Conservation (phyloP, 2,329 filamentous ascomycete species). For the Ophiocordyceps camponoti-floridani region DNA sequence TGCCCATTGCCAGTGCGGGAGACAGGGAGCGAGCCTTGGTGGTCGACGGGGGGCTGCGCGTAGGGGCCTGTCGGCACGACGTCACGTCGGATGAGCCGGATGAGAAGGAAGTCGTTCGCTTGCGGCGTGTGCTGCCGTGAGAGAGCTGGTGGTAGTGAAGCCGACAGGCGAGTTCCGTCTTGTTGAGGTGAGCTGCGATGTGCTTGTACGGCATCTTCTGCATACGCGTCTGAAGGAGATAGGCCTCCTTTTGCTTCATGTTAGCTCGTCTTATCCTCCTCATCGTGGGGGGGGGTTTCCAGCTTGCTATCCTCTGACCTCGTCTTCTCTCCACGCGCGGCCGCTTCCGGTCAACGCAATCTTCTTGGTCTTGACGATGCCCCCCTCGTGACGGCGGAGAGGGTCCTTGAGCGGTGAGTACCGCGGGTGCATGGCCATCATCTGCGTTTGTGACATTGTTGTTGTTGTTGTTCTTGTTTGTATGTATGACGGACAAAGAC, state of each 20-base stretch:
- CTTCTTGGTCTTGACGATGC: constrained; percentile 48
- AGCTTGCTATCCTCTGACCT: constrained; percentile 39
- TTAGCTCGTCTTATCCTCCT: constrained; percentile 1
- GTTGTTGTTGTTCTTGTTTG: not conserved
- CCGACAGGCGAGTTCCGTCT: constrained; percentile 74
- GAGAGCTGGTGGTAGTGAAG: constrained; percentile 77
- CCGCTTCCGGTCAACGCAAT: constrained; percentile 54
- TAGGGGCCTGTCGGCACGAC: constrained; percentile 26
- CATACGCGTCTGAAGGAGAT: constrained; percentile 65
- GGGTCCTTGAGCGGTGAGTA: constrained; percentile 35
- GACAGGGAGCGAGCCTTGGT: constrained; percentile 28
- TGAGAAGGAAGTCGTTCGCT: constrained; percentile 54
- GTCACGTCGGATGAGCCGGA: constrained; percentile 40
- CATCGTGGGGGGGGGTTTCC: no score
- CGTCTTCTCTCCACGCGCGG: constrained; percentile 71
- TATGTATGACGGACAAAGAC: no score
- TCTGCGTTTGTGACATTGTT: constrained; percentile 32
- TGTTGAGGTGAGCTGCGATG: constrained; percentile 69
- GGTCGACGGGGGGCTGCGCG: constrained; percentile 33
- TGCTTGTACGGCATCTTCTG: constrained; percentile 88
- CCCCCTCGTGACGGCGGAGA: constrained; percentile 39
- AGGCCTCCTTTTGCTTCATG: constrained; percentile 52
- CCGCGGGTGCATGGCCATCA: constrained; percentile 22
- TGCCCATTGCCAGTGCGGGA: constrained; percentile 24
- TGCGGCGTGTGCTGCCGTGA: constrained; percentile 64